phyloP scores from a whole-genome alignment of 78 protist species.

The Planoprotostelium fungivorum region DNA sequence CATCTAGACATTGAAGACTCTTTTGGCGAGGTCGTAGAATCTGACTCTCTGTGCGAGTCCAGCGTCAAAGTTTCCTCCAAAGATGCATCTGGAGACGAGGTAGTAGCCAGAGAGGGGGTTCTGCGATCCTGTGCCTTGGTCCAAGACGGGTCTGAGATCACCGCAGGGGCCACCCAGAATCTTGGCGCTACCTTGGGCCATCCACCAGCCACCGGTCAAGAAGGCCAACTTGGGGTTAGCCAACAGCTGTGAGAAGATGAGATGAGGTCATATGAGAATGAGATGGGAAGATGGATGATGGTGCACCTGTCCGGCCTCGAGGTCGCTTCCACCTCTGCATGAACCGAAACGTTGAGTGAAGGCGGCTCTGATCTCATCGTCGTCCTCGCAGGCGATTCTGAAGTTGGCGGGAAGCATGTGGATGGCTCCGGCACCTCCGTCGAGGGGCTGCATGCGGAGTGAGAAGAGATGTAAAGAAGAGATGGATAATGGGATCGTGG shows the following conservation, averaged over 20 bases:
- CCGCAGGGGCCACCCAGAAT: neutral
- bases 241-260: neutral
- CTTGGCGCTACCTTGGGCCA: neutral
- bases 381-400: neutral
- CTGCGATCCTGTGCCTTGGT: too few relatives aligned
- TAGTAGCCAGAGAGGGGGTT: constrained; percentile 1
- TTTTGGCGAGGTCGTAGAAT: neutral
- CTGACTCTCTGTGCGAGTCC: neutral
- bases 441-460: too few relatives aligned
- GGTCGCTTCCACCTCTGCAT: neutral
- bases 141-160: neutral
- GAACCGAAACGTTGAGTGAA: neutral
- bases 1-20: neutral
- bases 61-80: neutral
- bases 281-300: neutral
- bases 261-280: neutral
- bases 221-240: neutral
- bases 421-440: too few relatives aligned
- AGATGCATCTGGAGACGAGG: neutral
- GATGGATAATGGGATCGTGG: too few relatives aligned
- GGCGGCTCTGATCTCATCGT: neutral
- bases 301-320: neutral
- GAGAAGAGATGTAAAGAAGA: too few relatives aligned
- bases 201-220: neutral
- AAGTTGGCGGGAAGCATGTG: neutral